phyloP scores from a whole-genome alignment of 257 asterid species.

The Primulina eburnea region DNA sequence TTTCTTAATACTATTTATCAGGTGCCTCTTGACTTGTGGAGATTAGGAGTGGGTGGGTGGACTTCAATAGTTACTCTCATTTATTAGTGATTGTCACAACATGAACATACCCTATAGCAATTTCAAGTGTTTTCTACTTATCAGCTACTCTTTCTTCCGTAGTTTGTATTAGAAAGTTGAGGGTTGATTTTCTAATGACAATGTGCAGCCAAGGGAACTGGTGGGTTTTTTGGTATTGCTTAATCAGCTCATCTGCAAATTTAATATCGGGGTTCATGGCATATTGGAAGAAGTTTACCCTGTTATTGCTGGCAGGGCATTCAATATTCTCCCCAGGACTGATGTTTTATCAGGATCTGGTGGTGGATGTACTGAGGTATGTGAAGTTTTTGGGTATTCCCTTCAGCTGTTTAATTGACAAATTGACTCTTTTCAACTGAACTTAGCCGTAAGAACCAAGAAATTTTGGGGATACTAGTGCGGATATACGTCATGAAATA shows the following conservation, averaged over 20 bases:
- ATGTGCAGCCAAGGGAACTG: conserved; percentile 85
- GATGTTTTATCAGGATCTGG: conserved; percentile 71
- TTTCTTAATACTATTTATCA: not conserved
- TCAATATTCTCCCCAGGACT: conserved; percentile 67
- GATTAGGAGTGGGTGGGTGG: not conserved
- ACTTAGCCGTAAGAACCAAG: conserved; percentile 1
- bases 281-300: conserved; percentile 88
- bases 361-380: conserved; percentile 88
- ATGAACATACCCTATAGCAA: not conserved
- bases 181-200: conserved; percentile 21
- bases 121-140: not conserved
- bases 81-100: conserved; percentile 8
- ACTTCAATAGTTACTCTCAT: not conserved
- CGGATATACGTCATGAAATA: conserved; percentile 3
- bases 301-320: conserved; percentile 62
- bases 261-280: conserved; percentile 56
- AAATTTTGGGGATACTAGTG: conserved; percentile 7
- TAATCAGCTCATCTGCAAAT: conserved; percentile 93
- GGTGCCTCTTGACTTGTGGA: conserved; percentile 7
- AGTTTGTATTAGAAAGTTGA: conserved; percentile 8
- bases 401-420: conserved; percentile 14
- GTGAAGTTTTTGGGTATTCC: conserved; percentile 16
- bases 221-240: conserved; percentile 76
- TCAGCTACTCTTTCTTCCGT: conserved; percentile 1
- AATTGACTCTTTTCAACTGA: not conserved